phyloP scores from a whole-genome alignment of 83 land plant genomes.

The Thuja plicata region DNA sequence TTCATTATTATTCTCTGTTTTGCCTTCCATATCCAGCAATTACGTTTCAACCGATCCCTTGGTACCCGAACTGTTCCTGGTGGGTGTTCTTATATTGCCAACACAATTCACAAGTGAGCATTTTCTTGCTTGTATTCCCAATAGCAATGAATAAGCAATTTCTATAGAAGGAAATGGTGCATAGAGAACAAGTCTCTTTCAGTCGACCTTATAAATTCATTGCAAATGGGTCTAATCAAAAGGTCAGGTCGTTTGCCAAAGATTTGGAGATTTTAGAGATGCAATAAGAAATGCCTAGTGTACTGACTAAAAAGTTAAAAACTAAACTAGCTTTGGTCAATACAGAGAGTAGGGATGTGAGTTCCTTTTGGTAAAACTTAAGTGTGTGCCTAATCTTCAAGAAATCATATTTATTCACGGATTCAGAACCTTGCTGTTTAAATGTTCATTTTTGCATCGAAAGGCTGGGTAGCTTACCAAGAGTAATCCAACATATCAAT shows the following conservation, averaged over 20 bases:
- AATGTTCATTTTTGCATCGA: background rate
- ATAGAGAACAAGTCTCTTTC: background rate
- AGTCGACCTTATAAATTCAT: background rate
- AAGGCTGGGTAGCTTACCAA: background rate
- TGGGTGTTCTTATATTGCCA: background rate
- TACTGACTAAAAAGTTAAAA: background rate
- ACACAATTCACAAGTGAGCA: background rate
- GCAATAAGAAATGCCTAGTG: background rate
- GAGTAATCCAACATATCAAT: background rate
- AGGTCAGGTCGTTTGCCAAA: background rate
- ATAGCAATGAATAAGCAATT: background rate
- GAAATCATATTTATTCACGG: background rate
- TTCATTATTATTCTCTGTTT: background rate
- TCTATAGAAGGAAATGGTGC: background rate
- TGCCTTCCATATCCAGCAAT: background rate
- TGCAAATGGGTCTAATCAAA: background rate
- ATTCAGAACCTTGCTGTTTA: background rate
- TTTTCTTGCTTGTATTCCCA: background rate
- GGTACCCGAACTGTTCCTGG: background rate
- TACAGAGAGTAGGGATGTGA: background rate
- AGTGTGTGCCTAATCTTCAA: background rate
- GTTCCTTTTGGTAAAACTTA: background rate
- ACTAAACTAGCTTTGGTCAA: background rate
- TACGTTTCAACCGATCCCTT: background rate
- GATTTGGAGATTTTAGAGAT: background rate